Evolutionary conservation across 1,139 yeast species (phyloP).

Genomic region (Debaryomycetaceae sp.): DNA sequence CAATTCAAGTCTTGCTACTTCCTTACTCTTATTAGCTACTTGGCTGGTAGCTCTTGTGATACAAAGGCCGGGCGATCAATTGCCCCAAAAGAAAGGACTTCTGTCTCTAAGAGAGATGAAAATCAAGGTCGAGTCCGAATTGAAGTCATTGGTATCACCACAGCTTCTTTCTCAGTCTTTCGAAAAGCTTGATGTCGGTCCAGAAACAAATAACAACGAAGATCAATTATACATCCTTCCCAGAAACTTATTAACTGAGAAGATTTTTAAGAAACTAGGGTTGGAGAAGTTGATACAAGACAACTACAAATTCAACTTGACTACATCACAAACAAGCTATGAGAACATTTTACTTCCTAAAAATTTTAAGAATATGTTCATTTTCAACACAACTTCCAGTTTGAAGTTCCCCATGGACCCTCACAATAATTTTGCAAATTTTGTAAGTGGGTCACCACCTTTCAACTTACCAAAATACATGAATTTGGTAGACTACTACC

Average conservation of each 20-base stretch:
- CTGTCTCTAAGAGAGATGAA: conserved; percentile 10
- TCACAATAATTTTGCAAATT: conserved; percentile 4
- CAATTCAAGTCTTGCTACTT: conserved; percentile 6
- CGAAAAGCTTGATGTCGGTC: background rate
- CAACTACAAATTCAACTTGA: conserved; percentile 7
- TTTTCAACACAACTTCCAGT: conserved; percentile 28
- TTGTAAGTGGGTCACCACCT: conserved; percentile 24
- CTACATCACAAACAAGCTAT: conserved; percentile 7
- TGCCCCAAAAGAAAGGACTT: background rate
- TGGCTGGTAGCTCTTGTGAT: conserved; percentile 1
- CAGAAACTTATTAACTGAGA: conserved; percentile 16
- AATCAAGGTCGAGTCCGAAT: conserved; percentile 9
- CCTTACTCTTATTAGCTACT: conserved; percentile 8
- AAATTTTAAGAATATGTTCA: conserved; percentile 27
- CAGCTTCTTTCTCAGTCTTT: background rate
- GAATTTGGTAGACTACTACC: conserved; percentile 27
- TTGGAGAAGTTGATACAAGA: conserved; percentile 15
- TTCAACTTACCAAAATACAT: conserved; percentile 31
- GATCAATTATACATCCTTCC: conserved; percentile 22
- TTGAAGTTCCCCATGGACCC: conserved; percentile 11
- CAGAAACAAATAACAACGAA: background rate
- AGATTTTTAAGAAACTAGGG: conserved; percentile 19
- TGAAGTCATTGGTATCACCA: conserved; percentile 11
- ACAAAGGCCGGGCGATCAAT: background rate
- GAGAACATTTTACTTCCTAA: conserved; percentile 22